Evolutionary conservation across 768 basidiomycete species (phyloP), one percentile per base, ranked within the genome.

Genomic region (Suillus americanus): DNA sequence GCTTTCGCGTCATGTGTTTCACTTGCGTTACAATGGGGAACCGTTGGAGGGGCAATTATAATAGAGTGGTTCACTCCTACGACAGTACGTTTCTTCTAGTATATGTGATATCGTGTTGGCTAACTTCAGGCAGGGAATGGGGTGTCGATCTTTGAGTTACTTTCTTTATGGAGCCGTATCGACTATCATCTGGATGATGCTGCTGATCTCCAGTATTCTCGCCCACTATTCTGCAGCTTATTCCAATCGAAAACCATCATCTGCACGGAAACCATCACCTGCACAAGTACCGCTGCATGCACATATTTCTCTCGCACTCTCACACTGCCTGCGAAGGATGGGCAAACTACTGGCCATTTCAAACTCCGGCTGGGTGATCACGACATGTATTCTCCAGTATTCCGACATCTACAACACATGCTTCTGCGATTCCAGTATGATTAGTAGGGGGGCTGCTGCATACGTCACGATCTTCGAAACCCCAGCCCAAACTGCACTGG

Each of bases 301-400:
- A 48, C 23, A 5, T 25, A 13, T n/a, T 46, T 66, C 68, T 9
- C 54, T 38, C 2, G 10, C 8, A 0, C 1, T 67, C 16, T 67
- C 75, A 1, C 60, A 71, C 23, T 60, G 50, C 62, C 57, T 78
- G 4, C 70, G 77, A 1, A 70, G 74, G 65, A 41, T 62, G 18
- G 74, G 73, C 10, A 73, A 78, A 61, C 25, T 64, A 4, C 38
- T 78, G 20, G 77, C 78, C 3, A 60, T 70, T 8, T 7, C 66
- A 60, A 78, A 78, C 28, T 70, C 75, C 3, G 63, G 72, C 14
- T 67, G 69, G 12, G 65, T 74, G 62, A 2, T 79, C n/a, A 33
- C 66, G 43, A 66, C 63, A 25, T 77, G 73, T 13, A 5, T 78
- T 12, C 68, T 79, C 37, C 74, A 79, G 46, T 78, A 70, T 43